Evolutionary conservation across 2,329 filamentous ascomycete species (phyloP).

Genomic region (Arachnopeziza araneosa): DNA sequence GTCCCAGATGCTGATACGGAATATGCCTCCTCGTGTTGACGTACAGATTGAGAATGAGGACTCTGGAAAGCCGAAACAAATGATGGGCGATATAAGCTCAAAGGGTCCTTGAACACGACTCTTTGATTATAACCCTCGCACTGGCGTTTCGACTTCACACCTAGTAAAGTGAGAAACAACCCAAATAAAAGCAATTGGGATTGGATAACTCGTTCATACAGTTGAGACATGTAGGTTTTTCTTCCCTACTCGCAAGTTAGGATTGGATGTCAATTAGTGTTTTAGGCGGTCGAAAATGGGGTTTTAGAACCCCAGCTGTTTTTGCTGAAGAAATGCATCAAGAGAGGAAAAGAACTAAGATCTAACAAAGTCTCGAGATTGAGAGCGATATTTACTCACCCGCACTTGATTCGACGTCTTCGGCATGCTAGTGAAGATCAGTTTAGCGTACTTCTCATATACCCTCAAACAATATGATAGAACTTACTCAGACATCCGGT

Average conservation of each 20-base stretch:
- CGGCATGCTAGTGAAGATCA: conserved; percentile 62
- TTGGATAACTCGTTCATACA: background rate
- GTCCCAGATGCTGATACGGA: background rate
- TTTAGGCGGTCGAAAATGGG: no score
- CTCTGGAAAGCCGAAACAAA: conserved; percentile 12
- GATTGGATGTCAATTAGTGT: no score
- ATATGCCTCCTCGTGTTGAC: background rate
- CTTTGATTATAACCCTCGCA: conserved; percentile 82
- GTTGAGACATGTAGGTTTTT: conserved; percentile 53
- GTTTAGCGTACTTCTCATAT: background rate
- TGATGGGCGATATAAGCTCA: conserved; percentile 47
- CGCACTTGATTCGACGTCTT: conserved; percentile 93
- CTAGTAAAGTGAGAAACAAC: conserved; percentile 43
- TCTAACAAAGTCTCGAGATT: no score
- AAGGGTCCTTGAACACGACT: conserved; percentile 72
- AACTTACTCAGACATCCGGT: conserved; percentile 82
- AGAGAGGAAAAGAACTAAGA: no score
- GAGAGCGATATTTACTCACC: conserved; percentile 30
- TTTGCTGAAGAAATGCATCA: no score
- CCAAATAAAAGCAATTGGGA: background rate
- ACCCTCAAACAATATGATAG: background rate
- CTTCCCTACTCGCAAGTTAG: conserved; percentile 44
- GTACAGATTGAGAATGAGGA: background rate
- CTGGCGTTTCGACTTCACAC: conserved; percentile 72
- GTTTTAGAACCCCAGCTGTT: no score